Conservation (phyloP, 2,329 filamentous ascomycete species). For the Cladosporium sp. region DNA sequence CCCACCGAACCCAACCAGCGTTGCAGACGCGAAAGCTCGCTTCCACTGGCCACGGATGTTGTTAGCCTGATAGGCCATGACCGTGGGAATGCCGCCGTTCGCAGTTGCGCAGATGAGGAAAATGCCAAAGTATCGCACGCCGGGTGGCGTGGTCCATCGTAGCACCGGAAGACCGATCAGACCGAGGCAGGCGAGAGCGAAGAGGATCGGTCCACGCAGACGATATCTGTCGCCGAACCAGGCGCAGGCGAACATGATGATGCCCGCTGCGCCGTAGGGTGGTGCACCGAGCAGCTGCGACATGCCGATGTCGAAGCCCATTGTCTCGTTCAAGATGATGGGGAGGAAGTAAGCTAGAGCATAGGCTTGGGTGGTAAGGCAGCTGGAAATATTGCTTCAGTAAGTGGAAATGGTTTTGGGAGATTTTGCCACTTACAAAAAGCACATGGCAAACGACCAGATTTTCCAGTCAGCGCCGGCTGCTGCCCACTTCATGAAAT, state of each 20-base stretch:
- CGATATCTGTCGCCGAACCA: conserved; percentile 28
- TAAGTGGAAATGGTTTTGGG: no score
- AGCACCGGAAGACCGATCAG: conserved; percentile 32
- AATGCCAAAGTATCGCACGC: conserved; percentile 64
- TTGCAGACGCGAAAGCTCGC: conserved; percentile 74
- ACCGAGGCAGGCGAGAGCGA: conserved; percentile 29
- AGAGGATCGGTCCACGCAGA: conserved; percentile 26
- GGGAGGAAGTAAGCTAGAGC: conserved; percentile 71
- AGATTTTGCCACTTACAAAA: conserved; percentile 27
- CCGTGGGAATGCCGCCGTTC: conserved; percentile 73
- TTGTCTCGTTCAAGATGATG: conserved; percentile 64
- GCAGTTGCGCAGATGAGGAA: conserved; percentile 74
- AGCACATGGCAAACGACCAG: conserved; percentile 57
- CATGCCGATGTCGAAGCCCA: conserved; percentile 60
- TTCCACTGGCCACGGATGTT: conserved; percentile 89
- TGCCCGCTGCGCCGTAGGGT: conserved; percentile 38
- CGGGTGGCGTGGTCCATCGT: conserved; percentile 27
- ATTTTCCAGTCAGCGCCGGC: conserved; percentile 53
- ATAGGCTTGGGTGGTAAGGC: conserved; percentile 51
- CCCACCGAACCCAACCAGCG: conserved; percentile 72
- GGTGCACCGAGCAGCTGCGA: conserved; percentile 57
- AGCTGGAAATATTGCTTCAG: conserved; percentile 27
- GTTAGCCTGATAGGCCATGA: conserved; percentile 79
- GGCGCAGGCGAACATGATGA: conserved; percentile 33
- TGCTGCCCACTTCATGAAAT: conserved; percentile 48